Evolutionary conservation across 164 flowering plant genomes (phyloP), one percentile per base, ranked within the genome.

Genomic region (Umbellularia californica): DNA sequence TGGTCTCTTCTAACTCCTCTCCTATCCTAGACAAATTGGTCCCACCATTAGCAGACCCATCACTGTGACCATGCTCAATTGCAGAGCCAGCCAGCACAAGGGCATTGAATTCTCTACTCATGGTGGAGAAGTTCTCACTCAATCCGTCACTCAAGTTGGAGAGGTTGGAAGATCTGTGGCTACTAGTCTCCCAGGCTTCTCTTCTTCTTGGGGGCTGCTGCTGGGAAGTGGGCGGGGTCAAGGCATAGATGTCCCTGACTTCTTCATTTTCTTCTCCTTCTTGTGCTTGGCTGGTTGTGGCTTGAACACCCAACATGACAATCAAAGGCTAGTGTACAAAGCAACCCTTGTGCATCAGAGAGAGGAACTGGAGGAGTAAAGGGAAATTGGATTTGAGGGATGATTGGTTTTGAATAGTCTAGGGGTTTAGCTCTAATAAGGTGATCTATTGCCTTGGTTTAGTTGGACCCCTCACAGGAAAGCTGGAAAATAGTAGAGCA

Each of bases 211-310:
- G 17, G 24, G 65, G 50, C 24, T 4, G 72, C 70, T 0, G 84
- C 79, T 0, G 69, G 85, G 81, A 82, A 0, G 68, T 71, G 0
- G 88, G 88, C 0, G 87, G 79, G 14, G 84, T 81, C 72, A 92
- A 63, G 35, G 92, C 89, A 65, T 90, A 91, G 88, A 91, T 90
- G 78, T 91, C 96, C 12, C 96, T 72, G 71, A 91, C 78, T 66
- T 77, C 76, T 64, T 75, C 72, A 20, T 68, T 76, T 41, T 60
- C 69, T 3, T 68, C 52, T 13, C 74, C 72, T 24, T 75, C 77
- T 73, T 60, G 55, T 51, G 67, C 74, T 30, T 76, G 41, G 74
- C 58, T 77, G 63, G 50, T n/a, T 3, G 55, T 52, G 3, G 77
- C 78, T 69, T 68, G 87, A 75, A 79, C 80, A 76, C 27, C 55